Evolutionary conservation across 129 eudicot species (phyloP), one percentile per base, ranked within the genome.

Genomic region (Centaurea solstitialis): DNA sequence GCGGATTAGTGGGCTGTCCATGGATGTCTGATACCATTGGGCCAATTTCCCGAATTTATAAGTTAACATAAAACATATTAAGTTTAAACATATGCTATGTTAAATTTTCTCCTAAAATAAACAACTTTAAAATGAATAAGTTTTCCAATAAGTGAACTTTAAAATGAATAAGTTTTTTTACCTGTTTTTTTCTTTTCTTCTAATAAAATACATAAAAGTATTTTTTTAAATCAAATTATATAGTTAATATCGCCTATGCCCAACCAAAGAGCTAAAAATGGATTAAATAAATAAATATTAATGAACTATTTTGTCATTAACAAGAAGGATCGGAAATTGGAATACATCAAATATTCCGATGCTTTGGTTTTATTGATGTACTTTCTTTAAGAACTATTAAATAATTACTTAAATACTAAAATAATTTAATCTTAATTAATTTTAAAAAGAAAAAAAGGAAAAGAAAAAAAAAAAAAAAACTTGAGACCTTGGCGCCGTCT

Each of bases 221-320:
- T 28, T 28, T 81, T 81, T 71, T 7, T 18, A 64, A 17, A 45
- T 74, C 57, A 47, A 45, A n/a, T 24, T 30, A 12, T 81, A 74
- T 81, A 81, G 84, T 81, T 73, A 65, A 43, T 64, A 81, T 47
- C 84, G 84, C 57, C 79, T 28, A 12, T 37, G 71, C 70, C 22
- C 26, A 81, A 66, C 24, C 59, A 24, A 65, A 67, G 53, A 50
- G 75, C 82, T 68, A 68, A 38, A 78, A n/a, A 41, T 28, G 1
- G 28, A 68, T 22, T 65, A 41, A 79, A 68, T 23, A 35, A 24
- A 41, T 12, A 3, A 18, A 80, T 73, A 38, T 64, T 40, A 37
- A 64, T 30, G 30, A 40, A 43, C 21, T 66, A 28, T 65, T 81
- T 65, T 81, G 84, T 81, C 84, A 61, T 33, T 66, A 81, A 79